Base-by-base conservation (phyloP, 2,329 filamentous ascomycete species). In the Aschersonia sp. region DNA sequence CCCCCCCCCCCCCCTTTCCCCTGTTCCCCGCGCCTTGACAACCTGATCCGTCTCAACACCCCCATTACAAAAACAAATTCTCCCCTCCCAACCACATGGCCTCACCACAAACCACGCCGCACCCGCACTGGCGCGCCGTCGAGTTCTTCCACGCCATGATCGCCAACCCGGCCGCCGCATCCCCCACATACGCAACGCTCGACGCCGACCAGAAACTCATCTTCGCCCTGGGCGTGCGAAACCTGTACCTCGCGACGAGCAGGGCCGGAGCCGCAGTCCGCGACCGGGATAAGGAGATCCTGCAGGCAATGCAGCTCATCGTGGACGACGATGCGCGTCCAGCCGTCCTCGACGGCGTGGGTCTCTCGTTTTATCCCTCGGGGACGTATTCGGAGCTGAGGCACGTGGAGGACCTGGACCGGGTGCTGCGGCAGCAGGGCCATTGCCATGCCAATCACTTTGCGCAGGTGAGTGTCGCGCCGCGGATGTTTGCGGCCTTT, bases 401-500 rank as follows among this genome's bases (percentile, higher is more conserved):
- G 35, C 42, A 46, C 35, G 29, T 50, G 10, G 40, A 46, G 44
- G 49, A 50, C 6, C 30, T 50, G 46, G 49, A 50, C 38, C 20
- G 5, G 9, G 46, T 42, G 46, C 45, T 50, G 30, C 44, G 40
- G 9, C 31, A 49, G n/a, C 47, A 46, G 9, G 30, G n/a, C n/a
- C n/a, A n/a, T n/a, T n/a, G 31, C 31, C 20, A 42, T 3, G 45
- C 9, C 30, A 45, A 32, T 31, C 47, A 51, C 20, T 51, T 48
- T 43, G 50, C 50, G 35, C 50, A 48, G 44, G 29, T 51, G 31
- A 31, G 44, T 9, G 32, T 31, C 30, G 32, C 44, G 45, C 50
- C 50, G 40, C 46, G 48, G 32, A 20, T 51, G 41, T 51, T 51
- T 50, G 50, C 50, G 32, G 50, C 46, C 7, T 51, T 51, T 47